Evolutionary conservation across 768 basidiomycete genomes (phyloP).

Genomic region (Xerocomus brunneocitrinus): DNA sequence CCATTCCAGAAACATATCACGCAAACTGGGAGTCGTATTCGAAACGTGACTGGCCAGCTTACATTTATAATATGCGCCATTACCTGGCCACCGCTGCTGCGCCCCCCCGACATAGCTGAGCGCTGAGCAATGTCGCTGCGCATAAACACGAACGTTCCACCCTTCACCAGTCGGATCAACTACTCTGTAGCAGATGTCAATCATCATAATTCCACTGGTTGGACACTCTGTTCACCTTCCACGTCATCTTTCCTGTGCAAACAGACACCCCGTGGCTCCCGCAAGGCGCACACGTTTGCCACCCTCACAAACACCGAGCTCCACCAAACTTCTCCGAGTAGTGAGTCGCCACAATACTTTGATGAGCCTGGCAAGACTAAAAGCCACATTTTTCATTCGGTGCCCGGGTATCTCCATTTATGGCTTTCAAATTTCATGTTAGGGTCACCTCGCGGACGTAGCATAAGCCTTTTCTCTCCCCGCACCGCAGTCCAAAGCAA

Average conservation of each 20-base stretch:
- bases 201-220: constrained; percentile 10
- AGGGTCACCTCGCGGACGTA: constrained; percentile 31
- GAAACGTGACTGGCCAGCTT: constrained; percentile 22
- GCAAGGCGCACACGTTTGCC: constrained; percentile 32
- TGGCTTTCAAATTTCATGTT: constrained; percentile 18
- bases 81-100: background rate
- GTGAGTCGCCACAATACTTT: constrained; percentile 24
- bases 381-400: constrained; percentile 19
- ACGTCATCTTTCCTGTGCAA: constrained; percentile 20
- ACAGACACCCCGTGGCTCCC: constrained; percentile 24
- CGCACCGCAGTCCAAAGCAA: constrained; percentile 23
- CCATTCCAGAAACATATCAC: constrained; percentile 3
- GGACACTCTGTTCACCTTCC: constrained; percentile 15
- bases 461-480: constrained; percentile 31
- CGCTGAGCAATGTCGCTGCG: constrained; percentile 25
- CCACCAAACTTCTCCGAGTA: constrained; percentile 27
- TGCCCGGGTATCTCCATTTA: constrained; percentile 15
- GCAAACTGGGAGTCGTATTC: constrained; percentile 15
- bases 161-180: constrained; percentile 17
- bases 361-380: constrained; percentile 14
- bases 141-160: constrained; percentile 28
- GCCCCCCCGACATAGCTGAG: constrained; percentile 10
- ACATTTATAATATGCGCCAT: constrained; percentile 20
- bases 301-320: constrained; percentile 31
- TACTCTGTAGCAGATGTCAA: constrained; percentile 15